Base-by-base conservation (phyloP, 208 protist species). In the Leishmania braziliensis region DNA sequence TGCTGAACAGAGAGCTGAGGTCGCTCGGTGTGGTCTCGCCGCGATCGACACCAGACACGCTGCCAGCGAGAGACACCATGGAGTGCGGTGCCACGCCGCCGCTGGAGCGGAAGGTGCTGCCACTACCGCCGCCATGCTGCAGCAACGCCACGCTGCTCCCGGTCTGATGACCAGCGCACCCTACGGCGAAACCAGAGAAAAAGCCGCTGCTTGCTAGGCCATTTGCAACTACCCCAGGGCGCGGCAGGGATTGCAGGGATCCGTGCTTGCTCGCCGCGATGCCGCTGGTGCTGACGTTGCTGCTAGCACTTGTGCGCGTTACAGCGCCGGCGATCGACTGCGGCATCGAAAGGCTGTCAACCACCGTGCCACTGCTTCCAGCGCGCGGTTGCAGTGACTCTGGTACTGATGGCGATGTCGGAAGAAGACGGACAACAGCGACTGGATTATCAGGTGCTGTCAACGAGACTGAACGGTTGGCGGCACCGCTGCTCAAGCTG, bases 1-100 rank as follows among this genome's bases (percentile, higher is more conserved):
- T 83, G 81, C 90, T 93, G 76, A 93, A 89, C 46, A 89, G 50
- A 46, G 84, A 86, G 68, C 86, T 88, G 66, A 89, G 70, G 71
- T 95, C 92, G 63, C 90, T 93, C 5, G 84, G 58, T 20, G 76
- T 87, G 51, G 33, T 70, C 60, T 86, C 86, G 36, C 76, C 83
- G 0, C 71, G 82, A 50, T 87, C 86, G 16, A 83, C 29, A 0
- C 76, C 79, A 23, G 77, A 62, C 14, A 84, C 29, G 69, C 86
- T 83, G 58, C 75, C 71, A 0, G 9, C 48, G 29, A 81, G 77
- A 2, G 84, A 88, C 23, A 66, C 6, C 36, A 20, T 39, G 5
- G 36, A 54, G 36, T 65, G 75, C 54, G 54, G 75, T 23, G 60
- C 58, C 26, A 43, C 58, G 36, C 5, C 29, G 58, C 75, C 54